Evolutionary conservation across 2,329 filamentous ascomycete genomes (phyloP).

Genomic region (Herpotrichia juniperi): DNA sequence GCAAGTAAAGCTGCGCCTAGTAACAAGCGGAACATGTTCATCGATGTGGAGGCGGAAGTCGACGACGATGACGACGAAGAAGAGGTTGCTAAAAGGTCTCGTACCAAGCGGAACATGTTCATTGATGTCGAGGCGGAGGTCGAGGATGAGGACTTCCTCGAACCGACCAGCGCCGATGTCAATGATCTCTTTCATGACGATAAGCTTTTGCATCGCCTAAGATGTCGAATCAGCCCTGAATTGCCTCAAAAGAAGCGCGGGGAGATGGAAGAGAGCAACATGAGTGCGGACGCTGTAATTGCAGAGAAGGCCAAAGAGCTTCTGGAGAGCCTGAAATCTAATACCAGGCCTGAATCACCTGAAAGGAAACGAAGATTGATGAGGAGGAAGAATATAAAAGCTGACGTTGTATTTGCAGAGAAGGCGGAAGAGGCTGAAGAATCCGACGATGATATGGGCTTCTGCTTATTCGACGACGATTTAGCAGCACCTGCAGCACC

Average conservation of each 20-base stretch:
- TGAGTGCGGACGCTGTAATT: neutral
- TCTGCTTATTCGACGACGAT: slow-evolving; percentile 12
- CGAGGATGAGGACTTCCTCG: slow-evolving; percentile 1
- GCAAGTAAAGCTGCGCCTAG: slow-evolving; percentile 97
- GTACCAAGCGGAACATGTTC: too few relatives aligned
- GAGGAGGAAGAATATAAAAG: neutral
- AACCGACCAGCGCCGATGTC: too few relatives aligned
- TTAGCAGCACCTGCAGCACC: neutral
- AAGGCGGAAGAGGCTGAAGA: neutral
- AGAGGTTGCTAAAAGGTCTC: slow-evolving; percentile 60
- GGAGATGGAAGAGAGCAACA: neutral
- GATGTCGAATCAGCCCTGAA: too few relatives aligned
- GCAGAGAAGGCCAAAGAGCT: neutral
- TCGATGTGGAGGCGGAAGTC: neutral
- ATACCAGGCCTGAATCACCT: too few relatives aligned
- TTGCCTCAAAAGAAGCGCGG: too few relatives aligned
- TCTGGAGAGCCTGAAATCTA: too few relatives aligned
- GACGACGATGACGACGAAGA: slow-evolving; percentile 1
- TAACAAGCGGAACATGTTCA: too few relatives aligned
- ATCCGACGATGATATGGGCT: slow-evolving; percentile 16
- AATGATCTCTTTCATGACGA: too few relatives aligned
- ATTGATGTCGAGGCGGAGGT: neutral
- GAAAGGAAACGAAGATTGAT: too few relatives aligned
- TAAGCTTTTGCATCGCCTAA: too few relatives aligned
- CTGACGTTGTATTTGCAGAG: neutral